phyloP scores from a whole-genome alignment of 2,329 filamentous ascomycete genomes.

The Aspergillus fumigatus region DNA sequence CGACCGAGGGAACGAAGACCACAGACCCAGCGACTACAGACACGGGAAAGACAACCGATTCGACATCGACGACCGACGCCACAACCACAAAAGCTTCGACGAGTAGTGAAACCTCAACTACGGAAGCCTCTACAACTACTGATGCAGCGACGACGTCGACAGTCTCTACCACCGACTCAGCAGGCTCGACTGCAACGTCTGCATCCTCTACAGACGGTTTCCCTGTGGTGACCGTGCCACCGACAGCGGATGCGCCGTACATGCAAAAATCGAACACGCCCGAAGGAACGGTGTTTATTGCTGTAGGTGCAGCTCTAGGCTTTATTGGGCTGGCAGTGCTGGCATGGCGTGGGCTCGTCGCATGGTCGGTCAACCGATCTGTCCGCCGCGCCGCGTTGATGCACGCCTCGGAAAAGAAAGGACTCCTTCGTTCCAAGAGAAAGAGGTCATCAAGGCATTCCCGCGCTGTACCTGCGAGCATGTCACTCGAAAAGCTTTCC shows the following conservation, averaged over 20 bases:
- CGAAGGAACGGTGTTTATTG: slow-evolving; percentile 94
- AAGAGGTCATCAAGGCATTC: slow-evolving; percentile 30
- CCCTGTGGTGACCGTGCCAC: slow-evolving; percentile 72
- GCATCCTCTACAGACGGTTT: slow-evolving; percentile 45
- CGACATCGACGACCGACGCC: not conserved
- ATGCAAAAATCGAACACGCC: slow-evolving; percentile 84
- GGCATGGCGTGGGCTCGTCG: slow-evolving; percentile 81
- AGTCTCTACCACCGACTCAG: slow-evolving; percentile 18
- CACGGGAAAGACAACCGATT: not conserved
- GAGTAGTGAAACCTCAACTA: slow-evolving; percentile 19
- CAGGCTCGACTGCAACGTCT: slow-evolving; percentile 20
- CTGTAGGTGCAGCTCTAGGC: slow-evolving; percentile 81
- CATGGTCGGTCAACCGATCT: slow-evolving; percentile 85
- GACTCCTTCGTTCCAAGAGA: slow-evolving; percentile 49
- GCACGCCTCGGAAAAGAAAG: slow-evolving; percentile 69
- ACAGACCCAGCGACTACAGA: not conserved
- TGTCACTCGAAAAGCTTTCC: slow-evolving; percentile 52
- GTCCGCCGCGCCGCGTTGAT: slow-evolving; percentile 80
- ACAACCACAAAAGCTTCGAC: slow-evolving; percentile 10
- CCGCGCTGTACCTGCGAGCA: slow-evolving; percentile 31
- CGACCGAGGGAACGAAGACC: not conserved
- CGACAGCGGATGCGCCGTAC: slow-evolving; percentile 78
- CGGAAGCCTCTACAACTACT: slow-evolving; percentile 12
- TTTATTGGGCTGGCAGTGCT: slow-evolving; percentile 77
- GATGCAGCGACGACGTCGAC: slow-evolving; percentile 17